Evolutionary conservation across 345 rosid genomes (phyloP), one percentile per base, ranked within the genome.

Genomic region (Draba incana): DNA sequence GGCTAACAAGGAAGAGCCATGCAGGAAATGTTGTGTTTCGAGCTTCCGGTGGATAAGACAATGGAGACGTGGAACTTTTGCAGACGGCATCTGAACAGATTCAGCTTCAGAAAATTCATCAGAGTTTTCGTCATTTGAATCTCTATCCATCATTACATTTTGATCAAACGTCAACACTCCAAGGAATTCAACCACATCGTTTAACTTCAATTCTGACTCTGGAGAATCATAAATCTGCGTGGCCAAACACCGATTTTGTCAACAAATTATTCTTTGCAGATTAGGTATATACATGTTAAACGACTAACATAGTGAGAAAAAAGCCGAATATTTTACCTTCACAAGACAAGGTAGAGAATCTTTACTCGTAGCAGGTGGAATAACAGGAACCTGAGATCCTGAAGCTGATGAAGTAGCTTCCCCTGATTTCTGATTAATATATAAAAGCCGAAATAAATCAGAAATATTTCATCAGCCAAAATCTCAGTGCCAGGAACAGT

Each of bases 31-130:
- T 14, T 62, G 72, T 63, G 73, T 64, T 57, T 77, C 84, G 62
- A 94, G 97, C 85, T 89, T 94, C 83, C 86, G 82, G 66, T 86
- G 88, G 66, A 91, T 24, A 39, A 91, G 57, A 72, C 99, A 94
- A 68, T 94, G 99, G 64, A 94, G 87, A 47, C 90, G 85, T 63
- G 97, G 99, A 27, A 94, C 92, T 86, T 87, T 91, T 61, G 55
- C 76, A 31, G 83, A 63, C 30, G 89, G 98, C 62, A 87, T 70
- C 72, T 82, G 81, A 71, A 81, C 76, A 60, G 76, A 59, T 61
- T 70, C 69, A 68, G 81, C 89, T 68, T 87, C 95, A 64, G 71
- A 62, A 8, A 80, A 69, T 49, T 74, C 83, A 81, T 79, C 83
- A 28, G 79, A 57, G 57, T 53, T 44, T 30, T 78, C 94, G 72